These are phyloP conservation scores for Cercis canadensis DNA, from an alignment of 306 rosid species.

Conservation along the genomic window DNA sequence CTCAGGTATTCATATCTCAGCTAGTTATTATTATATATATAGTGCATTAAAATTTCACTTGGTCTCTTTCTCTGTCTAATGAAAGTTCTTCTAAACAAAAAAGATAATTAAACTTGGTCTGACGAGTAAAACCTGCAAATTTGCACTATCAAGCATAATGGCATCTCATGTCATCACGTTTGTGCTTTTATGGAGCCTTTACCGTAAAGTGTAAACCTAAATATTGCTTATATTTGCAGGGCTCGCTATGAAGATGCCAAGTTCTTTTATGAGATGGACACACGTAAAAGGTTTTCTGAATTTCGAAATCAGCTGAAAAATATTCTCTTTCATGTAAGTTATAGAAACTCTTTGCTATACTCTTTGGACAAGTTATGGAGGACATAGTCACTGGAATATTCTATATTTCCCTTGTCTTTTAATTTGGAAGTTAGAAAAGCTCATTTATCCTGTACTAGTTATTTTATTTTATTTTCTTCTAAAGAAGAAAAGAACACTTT, in stretches of 20 bases:
- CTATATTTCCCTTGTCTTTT: neutral
- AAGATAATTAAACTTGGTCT: neutral
- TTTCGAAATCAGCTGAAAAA: constrained; percentile 75
- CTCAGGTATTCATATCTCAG: constrained; percentile 60
- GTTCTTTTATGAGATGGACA: constrained; percentile 87
- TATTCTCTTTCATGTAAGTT: constrained; percentile 88
- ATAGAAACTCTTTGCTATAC: constrained; percentile 17
- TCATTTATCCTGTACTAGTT: constrained; percentile 6
- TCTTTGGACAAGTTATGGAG: neutral
- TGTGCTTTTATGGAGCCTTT: constrained; percentile 17
- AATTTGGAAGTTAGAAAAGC: constrained; percentile 29
- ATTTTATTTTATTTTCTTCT: too few species aligned
- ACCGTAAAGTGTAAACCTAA: neutral
- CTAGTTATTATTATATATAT: constrained; percentile 19
- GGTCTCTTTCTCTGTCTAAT: too few species aligned
- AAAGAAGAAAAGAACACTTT: neutral
- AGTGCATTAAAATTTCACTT: constrained; percentile 5
- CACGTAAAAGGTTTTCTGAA: constrained; percentile 71
- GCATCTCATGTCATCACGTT: constrained; percentile 17
- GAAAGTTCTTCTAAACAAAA: too few species aligned
- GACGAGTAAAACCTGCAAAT: neutral
- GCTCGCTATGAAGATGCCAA: constrained; percentile 98
- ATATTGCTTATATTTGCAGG: constrained; percentile 50
- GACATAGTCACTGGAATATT: constrained; percentile 4
- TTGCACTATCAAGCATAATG: constrained; percentile 12